Conservation (phyloP, 2,329 filamentous ascomycete genomes). For the Pezicula carpinea region DNA sequence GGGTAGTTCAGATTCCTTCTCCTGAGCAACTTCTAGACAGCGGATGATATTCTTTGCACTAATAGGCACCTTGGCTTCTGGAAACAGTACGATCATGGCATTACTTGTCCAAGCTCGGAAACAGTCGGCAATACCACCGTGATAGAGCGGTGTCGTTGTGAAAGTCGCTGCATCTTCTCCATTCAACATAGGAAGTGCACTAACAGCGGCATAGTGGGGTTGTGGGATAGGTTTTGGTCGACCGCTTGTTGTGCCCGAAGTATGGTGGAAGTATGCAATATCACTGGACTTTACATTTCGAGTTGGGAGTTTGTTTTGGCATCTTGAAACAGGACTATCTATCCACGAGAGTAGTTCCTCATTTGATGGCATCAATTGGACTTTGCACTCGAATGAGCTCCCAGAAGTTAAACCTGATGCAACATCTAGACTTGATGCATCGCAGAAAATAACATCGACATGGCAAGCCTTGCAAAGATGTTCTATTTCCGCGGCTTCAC, state of each 20-base stretch:
- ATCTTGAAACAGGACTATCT: background rate
- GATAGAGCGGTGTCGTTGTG: slow-evolving; percentile 61
- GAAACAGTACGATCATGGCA: slow-evolving; percentile 58
- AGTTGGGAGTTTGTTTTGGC: slow-evolving; percentile 1
- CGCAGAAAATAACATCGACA: slow-evolving; percentile 42
- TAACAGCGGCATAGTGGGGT: slow-evolving; percentile 48
- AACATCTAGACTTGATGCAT: slow-evolving; percentile 15
- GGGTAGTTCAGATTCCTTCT: slow-evolving; percentile 10
- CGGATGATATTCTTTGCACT: slow-evolving; percentile 48
- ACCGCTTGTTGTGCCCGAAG: slow-evolving; percentile 60
- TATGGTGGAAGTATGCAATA: slow-evolving; percentile 56
- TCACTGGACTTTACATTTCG: slow-evolving; percentile 21
- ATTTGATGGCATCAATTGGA: slow-evolving; percentile 7
- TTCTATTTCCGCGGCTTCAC: slow-evolving; percentile 40
- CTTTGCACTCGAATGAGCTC: slow-evolving; percentile 12
- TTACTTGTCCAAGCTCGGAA: slow-evolving; percentile 58
- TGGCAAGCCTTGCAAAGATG: slow-evolving; percentile 47
- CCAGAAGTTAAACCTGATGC: slow-evolving; percentile 8
- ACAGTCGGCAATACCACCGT: slow-evolving; percentile 59
- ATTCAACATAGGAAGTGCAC: slow-evolving; percentile 45
- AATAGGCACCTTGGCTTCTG: slow-evolving; percentile 49
- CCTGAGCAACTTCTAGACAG: slow-evolving; percentile 38
- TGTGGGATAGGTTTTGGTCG: slow-evolving; percentile 60
- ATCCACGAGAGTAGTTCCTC: background rate
- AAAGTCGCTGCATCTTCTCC: slow-evolving; percentile 45